phyloP scores from a whole-genome alignment of 2,329 filamentous ascomycete species.

The Coniella vitis region DNA sequence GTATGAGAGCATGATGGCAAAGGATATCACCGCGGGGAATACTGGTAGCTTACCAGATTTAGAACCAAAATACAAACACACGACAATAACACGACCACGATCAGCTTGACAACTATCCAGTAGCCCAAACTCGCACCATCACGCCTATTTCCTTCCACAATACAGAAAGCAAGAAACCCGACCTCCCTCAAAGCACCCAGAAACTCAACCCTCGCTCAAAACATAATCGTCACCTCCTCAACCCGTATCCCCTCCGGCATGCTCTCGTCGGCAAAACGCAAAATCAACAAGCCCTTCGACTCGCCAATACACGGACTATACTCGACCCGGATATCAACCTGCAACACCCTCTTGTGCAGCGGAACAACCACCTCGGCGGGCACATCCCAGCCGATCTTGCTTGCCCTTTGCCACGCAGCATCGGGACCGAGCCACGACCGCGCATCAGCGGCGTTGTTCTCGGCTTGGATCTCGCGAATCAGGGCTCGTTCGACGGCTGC shows the following conservation, averaged over 20 bases:
- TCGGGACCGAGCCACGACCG: slow-evolving; percentile 1
- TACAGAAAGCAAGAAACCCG: no score
- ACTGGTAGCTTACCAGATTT: no score
- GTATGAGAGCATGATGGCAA: no score
- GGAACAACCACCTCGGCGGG: slow-evolving; percentile 1
- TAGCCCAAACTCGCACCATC: no score
- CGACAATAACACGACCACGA: no score
- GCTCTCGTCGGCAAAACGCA: not conserved
- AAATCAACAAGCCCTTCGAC: slow-evolving; percentile 1
- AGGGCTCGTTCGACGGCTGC: not conserved
- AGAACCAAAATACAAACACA: no score
- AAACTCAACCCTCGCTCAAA: no score
- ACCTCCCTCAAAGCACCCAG: no score
- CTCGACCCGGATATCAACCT: not conserved
- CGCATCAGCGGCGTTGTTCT: slow-evolving; percentile 4
- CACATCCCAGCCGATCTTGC: slow-evolving; percentile 1
- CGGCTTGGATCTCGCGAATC: slow-evolving; percentile 3
- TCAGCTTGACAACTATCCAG: no score
- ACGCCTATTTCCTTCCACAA: no score
- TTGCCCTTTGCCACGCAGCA: not conserved
- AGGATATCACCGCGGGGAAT: no score
- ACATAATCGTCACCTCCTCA: slow-evolving; percentile 1
- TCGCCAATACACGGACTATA: slow-evolving; percentile 5
- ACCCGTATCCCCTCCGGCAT: not conserved
- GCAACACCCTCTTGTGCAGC: not conserved